Evolutionary conservation across 2,329 filamentous ascomycete species (phyloP), one percentile per base, ranked within the genome.

Genomic region (Lasiodiplodia sp.): DNA sequence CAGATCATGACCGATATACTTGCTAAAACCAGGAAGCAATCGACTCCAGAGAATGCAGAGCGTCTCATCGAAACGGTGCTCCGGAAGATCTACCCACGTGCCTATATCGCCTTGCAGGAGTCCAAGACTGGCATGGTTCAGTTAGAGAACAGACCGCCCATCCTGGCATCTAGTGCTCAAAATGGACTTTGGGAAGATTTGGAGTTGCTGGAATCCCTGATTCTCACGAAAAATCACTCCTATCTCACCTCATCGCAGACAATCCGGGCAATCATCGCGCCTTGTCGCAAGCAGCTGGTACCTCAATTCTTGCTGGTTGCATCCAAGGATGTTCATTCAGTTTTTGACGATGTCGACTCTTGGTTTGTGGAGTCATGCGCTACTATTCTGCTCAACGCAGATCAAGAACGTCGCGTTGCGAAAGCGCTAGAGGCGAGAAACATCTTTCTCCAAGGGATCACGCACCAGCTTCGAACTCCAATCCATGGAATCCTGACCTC

Each of bases 321-420:
- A 2, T 81, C 80, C 0, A 80, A 76, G 1, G 78, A 84, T 2
- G 77, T 84, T 11, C 79, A 79, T 37, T 71, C 75, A 1, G 79
- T 85, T 3, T 83, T 84, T 62, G 83, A 85, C 57, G 83, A 85
- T 53, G 72, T 84, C 1, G 83, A 85, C 66, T 72, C 80, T 1
- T 83, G 82, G 79, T 84, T 85, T 57, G 74, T 84, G 0, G 76
- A 82, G 4, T 76, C 75, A 3, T 83, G 81, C 60, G 79, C 82
- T 0, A 70, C 71, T 5, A 73, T 83, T 2, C 71, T 84, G 10
- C 78, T 78, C 4, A 76, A 80, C 3, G 75, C 75, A 21, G 79
- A 79, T 72, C 83, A 84, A 28, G 78, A 79, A 21, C 74, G 71
- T 2, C 71, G 79, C 12, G 70, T 84, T 0, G 71, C 76, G 25